Percentiles rank a stretch among this genome's conserved stretches.
These are phyloP conservation scores for Scedosporium boydii DNA, from an alignment of 2,329 filamentous ascomycete genomes.

Conservation along the genomic window DNA sequence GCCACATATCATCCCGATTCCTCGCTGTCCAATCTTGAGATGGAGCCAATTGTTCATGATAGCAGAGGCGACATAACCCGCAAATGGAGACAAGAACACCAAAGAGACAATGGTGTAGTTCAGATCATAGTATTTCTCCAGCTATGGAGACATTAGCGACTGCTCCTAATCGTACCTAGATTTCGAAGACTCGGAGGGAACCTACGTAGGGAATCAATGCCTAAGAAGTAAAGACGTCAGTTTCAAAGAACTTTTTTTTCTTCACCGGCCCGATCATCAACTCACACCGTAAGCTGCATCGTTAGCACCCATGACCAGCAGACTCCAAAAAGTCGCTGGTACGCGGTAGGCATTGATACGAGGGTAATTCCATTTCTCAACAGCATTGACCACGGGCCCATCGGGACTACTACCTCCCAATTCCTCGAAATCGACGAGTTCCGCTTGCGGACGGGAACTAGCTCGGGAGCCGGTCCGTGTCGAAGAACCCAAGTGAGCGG, in stretches of 20 bases:
- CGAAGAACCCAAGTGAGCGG: background rate
- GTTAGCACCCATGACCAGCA: slow-evolving; percentile 59
- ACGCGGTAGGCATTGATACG: slow-evolving; percentile 48
- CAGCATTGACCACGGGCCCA: background rate
- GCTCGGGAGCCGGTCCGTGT: background rate
- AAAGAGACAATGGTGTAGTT: slow-evolving; percentile 55
- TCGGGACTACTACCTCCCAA: background rate
- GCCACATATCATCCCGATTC: slow-evolving; percentile 58
- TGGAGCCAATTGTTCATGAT: slow-evolving; percentile 57
- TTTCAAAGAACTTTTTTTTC: background rate
- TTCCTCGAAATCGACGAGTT: background rate
- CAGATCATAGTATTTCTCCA: slow-evolving; percentile 43
- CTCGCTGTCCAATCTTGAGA: slow-evolving; percentile 56
- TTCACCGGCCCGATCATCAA: slow-evolving; percentile 8
- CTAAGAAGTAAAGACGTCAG: background rate
- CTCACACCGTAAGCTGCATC: slow-evolving; percentile 56
- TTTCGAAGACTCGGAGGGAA: background rate
- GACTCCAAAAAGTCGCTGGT: slow-evolving; percentile 48
- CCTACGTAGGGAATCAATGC: slow-evolving; percentile 6
- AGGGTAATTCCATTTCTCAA: slow-evolving; percentile 56
- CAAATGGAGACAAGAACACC: slow-evolving; percentile 56
- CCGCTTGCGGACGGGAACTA: background rate
- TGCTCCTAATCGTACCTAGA: background rate
- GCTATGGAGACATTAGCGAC: background rate
- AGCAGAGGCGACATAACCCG: slow-evolving; percentile 55